These are phyloP conservation scores for Orbilia brochopaga DNA, from an alignment of 2,329 filamentous ascomycete species.

Conservation along the genomic window DNA sequence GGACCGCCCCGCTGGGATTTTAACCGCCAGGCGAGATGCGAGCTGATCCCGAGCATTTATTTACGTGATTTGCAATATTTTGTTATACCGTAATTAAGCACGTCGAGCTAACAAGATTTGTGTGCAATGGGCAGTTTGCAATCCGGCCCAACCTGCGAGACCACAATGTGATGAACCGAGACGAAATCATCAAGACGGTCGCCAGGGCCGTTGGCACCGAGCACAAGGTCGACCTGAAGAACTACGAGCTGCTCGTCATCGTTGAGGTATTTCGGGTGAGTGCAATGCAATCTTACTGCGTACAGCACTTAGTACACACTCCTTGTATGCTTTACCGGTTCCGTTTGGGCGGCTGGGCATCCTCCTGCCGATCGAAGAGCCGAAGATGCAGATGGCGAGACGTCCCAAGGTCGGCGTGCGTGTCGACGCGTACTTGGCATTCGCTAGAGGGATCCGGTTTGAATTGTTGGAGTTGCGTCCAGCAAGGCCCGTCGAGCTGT, in stretches of 20 bases:
- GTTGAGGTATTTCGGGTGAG: slow-evolving; percentile 80
- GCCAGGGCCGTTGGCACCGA: slow-evolving; percentile 69
- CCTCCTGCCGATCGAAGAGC: slow-evolving; percentile 20
- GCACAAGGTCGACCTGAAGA: slow-evolving; percentile 78
- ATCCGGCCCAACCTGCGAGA: slow-evolving; percentile 69
- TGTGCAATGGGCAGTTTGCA: slow-evolving; percentile 69
- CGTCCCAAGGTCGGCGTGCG: background rate
- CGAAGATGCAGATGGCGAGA: slow-evolving; percentile 13
- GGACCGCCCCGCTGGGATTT: slow-evolving; percentile 38
- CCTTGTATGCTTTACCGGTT: slow-evolving; percentile 10
- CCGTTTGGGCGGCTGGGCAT: slow-evolving; percentile 35
- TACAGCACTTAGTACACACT: too few species aligned
- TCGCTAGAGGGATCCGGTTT: slow-evolving; percentile 41
- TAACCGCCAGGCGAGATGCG: slow-evolving; percentile 42
- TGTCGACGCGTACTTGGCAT: slow-evolving; percentile 20
- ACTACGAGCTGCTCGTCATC: slow-evolving; percentile 78
- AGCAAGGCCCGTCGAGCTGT: too few species aligned
- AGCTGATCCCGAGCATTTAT: slow-evolving; percentile 34
- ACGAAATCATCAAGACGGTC: slow-evolving; percentile 73
- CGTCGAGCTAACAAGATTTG: too few species aligned
- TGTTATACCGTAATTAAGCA: too few species aligned
- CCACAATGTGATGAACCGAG: slow-evolving; percentile 64
- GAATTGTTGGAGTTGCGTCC: background rate
- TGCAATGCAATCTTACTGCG: slow-evolving; percentile 29
- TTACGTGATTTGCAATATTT: too few species aligned